Base-by-base conservation (phyloP, 495 filamentous ascomycete genomes). In the Hypoxylon subgilvum region DNA sequence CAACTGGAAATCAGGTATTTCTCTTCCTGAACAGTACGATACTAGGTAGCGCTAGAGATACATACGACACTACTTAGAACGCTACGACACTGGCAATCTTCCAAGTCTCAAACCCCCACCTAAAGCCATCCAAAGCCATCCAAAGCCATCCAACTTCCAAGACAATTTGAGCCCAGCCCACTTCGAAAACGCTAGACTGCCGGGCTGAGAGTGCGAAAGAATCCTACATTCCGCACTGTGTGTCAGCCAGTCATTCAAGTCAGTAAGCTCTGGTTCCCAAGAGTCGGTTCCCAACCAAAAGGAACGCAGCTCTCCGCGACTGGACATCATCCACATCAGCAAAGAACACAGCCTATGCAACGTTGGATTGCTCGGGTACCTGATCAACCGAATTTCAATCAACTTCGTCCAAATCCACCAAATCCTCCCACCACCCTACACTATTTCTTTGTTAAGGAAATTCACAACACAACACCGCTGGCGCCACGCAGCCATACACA, bases 321-420 rank as follows among this genome's bases (percentile, higher is more conserved):
- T 57, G 52, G 52, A 51, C 49, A 54, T 54, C 61, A 54, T 58
- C 61, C 61, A 64, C 61, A 64, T 64, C 61, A 64, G 48, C 61
- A 64, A 54, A 38, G 31, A 27, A 42, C 61, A 58, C 54, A 58
- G 61, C 61, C 61, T 64, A 64, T 64, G 61, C 61, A 64, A 64
- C 61, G 61, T 64, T 64, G 54, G 58, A 53, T 64, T 45, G 31
- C 53, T 54, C 61, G 51, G 48, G 61, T 64, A 64, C 61, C 61
- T 64, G 61, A 58, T 54, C 51, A 50, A 41, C 52, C 35, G 35
- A 38, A 30, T 39, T 53, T 25, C 28, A 42, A 53, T 40, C 31
- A 44, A 52, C 38, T 59, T 27, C 46, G 34, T 49, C 23, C 43
- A 47, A 22, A 46, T 53, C 54, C 54, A 52, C 52, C 19, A 27